These are phyloP conservation scores for Tremellales sp. DNA, from an alignment of 1,284 basidiomycete species.

Conservation along the genomic window DNA sequence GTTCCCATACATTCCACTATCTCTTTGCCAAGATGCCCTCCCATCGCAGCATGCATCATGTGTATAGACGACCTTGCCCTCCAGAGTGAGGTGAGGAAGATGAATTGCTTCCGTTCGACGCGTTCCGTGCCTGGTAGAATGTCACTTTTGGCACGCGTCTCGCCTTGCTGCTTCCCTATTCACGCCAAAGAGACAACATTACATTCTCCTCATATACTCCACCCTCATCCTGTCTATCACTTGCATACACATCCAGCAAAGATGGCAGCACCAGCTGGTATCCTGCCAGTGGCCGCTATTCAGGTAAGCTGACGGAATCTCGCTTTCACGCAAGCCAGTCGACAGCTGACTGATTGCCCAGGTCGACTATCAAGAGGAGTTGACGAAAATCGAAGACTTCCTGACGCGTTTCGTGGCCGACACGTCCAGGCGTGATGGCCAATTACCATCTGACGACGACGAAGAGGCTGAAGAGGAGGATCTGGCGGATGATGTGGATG, in stretches of 20 bases:
- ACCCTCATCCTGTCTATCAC: background rate
- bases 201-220: background rate
- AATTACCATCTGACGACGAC: slow-evolving; percentile 32
- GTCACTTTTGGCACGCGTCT: too few relatives aligned
- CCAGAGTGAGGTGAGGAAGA: too few relatives aligned
- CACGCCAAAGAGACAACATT: too few relatives aligned
- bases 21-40: too few relatives aligned
- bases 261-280: slow-evolving; percentile 28
- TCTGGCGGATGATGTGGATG: slow-evolving; percentile 52
- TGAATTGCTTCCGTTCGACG: too few relatives aligned
- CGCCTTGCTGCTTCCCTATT: too few relatives aligned
- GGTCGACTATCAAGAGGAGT: slow-evolving; percentile 45
- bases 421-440: slow-evolving; percentile 17
- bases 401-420: slow-evolving; percentile 32
- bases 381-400: slow-evolving; percentile 44
- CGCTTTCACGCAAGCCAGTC: background rate
- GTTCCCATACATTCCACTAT: too few relatives aligned
- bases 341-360: slow-evolving; percentile 11
- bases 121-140: too few relatives aligned
- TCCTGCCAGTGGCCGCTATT: slow-evolving; percentile 46
- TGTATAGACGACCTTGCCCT: too few relatives aligned
- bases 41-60: too few relatives aligned
- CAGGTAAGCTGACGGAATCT: slow-evolving; percentile 25
- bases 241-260: slow-evolving; percentile 2
- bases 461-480: slow-evolving; percentile 58